These are phyloP conservation scores for Fraxinus floribunda DNA, from an alignment of 305 asterid species.

Conservation along the genomic window DNA sequence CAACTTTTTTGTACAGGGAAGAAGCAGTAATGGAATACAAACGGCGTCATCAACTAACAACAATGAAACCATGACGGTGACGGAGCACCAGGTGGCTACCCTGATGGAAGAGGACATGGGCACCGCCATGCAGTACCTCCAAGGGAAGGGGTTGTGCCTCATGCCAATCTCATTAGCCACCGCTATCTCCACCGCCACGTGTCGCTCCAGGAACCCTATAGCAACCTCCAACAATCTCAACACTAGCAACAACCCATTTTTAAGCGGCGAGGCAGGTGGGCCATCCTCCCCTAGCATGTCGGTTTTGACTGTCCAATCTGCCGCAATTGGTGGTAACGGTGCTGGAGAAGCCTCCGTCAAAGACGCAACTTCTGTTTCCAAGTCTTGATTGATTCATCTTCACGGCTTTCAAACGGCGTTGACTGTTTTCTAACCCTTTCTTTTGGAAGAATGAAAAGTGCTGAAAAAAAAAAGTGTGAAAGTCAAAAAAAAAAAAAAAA, in stretches of 20 bases:
- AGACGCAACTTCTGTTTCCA: constrained; percentile 49
- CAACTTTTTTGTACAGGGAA: constrained; percentile 32
- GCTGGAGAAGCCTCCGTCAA: constrained; percentile 46
- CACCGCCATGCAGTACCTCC: constrained; percentile 92
- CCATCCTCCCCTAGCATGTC: constrained; percentile 75
- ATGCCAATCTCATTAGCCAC: constrained; percentile 91
- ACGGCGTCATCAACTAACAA: constrained; percentile 58
- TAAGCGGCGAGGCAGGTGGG: constrained; percentile 34
- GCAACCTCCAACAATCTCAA: constrained; percentile 13
- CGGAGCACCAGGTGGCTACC: constrained; percentile 90
- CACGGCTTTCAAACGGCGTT: constrained; percentile 1
- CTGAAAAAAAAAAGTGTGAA: neutral
- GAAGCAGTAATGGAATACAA: constrained; percentile 52
- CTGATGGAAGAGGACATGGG: constrained; percentile 96
- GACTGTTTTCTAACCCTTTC: neutral
- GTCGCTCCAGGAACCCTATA: constrained; percentile 56
- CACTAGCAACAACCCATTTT: constrained; percentile 31
- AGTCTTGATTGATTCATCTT: constrained; percentile 28
- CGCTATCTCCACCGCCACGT: constrained; percentile 75
- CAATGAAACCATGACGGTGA: constrained; percentile 60
- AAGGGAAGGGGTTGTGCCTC: constrained; percentile 86
- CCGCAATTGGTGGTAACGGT: constrained; percentile 40
- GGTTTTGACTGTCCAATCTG: constrained; percentile 65
- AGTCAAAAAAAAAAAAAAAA: neutral
- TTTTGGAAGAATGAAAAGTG: neutral